phyloP scores from a whole-genome alignment of 2,329 filamentous ascomycete genomes.

The Neonectria punicea region DNA sequence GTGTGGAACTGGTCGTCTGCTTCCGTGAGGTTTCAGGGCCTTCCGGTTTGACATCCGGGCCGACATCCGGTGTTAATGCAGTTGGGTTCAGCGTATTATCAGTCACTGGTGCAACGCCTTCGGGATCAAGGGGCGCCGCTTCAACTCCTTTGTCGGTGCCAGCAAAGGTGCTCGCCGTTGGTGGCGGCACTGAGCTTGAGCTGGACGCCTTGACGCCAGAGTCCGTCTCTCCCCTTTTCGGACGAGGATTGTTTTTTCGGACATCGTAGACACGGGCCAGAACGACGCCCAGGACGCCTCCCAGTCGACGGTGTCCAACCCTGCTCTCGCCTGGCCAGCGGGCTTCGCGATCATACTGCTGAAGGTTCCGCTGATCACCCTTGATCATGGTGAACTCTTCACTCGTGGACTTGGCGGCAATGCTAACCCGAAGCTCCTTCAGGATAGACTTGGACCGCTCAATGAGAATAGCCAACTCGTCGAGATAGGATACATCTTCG shows the following conservation, averaged over 20 bases:
- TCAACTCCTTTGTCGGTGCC: not conserved
- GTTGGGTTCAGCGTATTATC: not conserved
- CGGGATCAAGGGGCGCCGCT: not conserved
- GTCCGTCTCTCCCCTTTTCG: slow-evolving; percentile 7
- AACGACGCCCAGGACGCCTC: slow-evolving; percentile 28
- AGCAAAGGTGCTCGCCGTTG: not conserved
- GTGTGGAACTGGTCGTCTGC: not conserved
- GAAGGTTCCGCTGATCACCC: slow-evolving; percentile 15
- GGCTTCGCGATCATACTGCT: slow-evolving; percentile 24
- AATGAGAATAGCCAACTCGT: slow-evolving; percentile 28
- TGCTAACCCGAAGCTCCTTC: slow-evolving; percentile 25
- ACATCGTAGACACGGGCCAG: slow-evolving; percentile 27
- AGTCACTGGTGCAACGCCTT: not conserved
- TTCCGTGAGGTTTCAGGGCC: not conserved
- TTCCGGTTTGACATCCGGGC: not conserved
- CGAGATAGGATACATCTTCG: slow-evolving; percentile 22
- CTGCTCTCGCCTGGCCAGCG: slow-evolving; percentile 30
- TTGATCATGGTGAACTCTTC: slow-evolving; percentile 24
- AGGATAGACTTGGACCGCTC: slow-evolving; percentile 21
- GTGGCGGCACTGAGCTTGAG: slow-evolving; percentile 2
- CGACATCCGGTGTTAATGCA: not conserved
- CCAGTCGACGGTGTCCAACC: slow-evolving; percentile 21
- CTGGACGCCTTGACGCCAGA: not conserved
- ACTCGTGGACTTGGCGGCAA: slow-evolving; percentile 13
- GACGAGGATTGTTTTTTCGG: slow-evolving; percentile 18